These are phyloP conservation scores for Oryza meyeriana DNA, from an alignment of 176 grass and related monocot genomes.

Conservation along the genomic window DNA sequence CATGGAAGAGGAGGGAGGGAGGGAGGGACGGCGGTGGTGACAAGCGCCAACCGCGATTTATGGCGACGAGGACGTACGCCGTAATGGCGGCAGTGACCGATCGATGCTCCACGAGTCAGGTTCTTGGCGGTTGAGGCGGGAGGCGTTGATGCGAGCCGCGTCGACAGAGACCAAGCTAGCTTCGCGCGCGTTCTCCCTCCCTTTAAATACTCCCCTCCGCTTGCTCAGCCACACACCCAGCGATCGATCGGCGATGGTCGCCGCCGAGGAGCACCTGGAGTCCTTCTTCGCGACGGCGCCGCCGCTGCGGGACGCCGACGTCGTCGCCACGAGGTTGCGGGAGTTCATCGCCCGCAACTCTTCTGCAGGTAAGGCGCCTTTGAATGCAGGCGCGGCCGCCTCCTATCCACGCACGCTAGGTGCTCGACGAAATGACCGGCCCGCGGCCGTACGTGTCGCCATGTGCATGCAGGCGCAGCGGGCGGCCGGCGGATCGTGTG, in stretches of 20 bases:
- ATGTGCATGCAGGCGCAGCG: slow-evolving; percentile 16
- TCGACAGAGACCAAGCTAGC: no score
- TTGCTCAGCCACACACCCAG: neutral
- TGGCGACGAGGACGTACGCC: neutral
- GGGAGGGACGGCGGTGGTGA: neutral
- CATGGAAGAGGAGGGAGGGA: neutral
- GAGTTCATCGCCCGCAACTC: slow-evolving; percentile 51
- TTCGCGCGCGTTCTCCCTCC: no score
- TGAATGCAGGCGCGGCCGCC: no score
- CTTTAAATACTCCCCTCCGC: slow-evolving; percentile 32
- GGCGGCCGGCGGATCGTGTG: slow-evolving; percentile 53
- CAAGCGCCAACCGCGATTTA: neutral
- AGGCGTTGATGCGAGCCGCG: neutral
- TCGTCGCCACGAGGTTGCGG: slow-evolving; percentile 26
- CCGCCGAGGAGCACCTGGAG: slow-evolving; percentile 23
- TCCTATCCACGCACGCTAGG: neutral
- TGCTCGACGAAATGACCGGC: neutral
- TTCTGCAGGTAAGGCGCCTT: neutral
- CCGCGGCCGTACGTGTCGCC: neutral
- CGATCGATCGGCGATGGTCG: slow-evolving; percentile 24
- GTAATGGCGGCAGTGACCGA: neutral
- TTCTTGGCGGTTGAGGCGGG: neutral
- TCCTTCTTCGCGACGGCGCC: slow-evolving; percentile 62
- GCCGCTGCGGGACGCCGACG: slow-evolving; percentile 44
- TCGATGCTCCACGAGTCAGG: neutral